Percentiles rank a stretch among this genome's conserved stretches.
These are phyloP conservation scores for Apiotrichum veenhuisii DNA, from an alignment of 1,284 basidiomycete species.

Conservation along the genomic window DNA sequence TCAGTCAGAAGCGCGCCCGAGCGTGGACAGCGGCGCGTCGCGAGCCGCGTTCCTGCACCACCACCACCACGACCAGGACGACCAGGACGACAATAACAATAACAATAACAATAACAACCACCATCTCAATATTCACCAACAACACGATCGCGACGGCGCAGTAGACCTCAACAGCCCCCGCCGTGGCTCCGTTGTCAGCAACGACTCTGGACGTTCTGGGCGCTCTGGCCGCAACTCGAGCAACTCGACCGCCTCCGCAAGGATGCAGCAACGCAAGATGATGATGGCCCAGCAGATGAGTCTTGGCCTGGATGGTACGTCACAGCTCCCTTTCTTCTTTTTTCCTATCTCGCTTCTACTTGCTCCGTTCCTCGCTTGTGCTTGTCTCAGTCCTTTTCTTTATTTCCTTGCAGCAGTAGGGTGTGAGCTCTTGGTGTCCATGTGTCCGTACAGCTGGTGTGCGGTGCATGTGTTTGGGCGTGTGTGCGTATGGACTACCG, in stretches of 20 bases:
- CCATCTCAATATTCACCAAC: background rate
- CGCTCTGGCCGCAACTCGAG: background rate
- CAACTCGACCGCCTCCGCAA: background rate
- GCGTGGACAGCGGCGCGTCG: too few relatives aligned
- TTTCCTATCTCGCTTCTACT: background rate
- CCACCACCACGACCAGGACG: too few relatives aligned
- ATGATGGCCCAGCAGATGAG: constrained; percentile 21
- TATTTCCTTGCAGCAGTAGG: too few relatives aligned
- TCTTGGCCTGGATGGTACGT: constrained; percentile 42
- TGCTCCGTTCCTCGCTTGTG: background rate
- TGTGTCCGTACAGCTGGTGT: too few relatives aligned
- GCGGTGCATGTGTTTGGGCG: too few relatives aligned
- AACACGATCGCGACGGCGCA: background rate
- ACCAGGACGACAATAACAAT: too few relatives aligned
- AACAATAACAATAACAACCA: background rate
- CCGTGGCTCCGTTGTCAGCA: constrained; percentile 10
- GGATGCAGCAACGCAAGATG: constrained; percentile 16
- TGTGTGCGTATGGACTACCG: too few relatives aligned
- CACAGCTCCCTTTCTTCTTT: background rate
- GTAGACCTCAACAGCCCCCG: background rate
- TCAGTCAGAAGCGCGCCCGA: too few relatives aligned
- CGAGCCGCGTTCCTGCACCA: too few relatives aligned
- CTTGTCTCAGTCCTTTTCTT: too few relatives aligned
- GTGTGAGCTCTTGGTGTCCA: too few relatives aligned
- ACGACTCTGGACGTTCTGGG: background rate